A percentile compares a stretch with the other conserved stretches of the same genome.
These are phyloP conservation scores for Plectosphaerella cucumerina DNA, from an alignment of 2,329 filamentous ascomycete genomes.

Conservation along the genomic window DNA sequence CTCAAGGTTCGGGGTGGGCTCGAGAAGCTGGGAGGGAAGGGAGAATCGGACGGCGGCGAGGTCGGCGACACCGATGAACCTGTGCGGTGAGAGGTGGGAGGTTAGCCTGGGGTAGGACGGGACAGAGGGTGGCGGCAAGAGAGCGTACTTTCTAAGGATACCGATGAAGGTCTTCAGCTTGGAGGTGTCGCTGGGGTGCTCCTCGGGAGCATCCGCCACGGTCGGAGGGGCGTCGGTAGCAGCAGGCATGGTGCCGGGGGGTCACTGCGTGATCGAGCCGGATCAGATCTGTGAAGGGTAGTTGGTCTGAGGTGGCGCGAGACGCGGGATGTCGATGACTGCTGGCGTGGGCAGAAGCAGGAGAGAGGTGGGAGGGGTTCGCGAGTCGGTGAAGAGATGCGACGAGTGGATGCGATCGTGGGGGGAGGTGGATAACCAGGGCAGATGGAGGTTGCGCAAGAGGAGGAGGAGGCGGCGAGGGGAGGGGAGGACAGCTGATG, in stretches of 20 bases:
- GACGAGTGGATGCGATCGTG: no score
- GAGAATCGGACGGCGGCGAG: constrained; percentile 96
- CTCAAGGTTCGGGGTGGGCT: constrained; percentile 94
- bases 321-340: constrained; percentile 8
- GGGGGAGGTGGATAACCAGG: no score
- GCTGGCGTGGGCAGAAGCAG: neutral
- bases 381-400: neutral
- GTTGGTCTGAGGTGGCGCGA: neutral
- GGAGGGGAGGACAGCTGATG: no score
- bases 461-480: no score
- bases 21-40: constrained; percentile 88
- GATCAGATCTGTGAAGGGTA: neutral
- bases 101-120: constrained; percentile 18
- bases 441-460: no score
- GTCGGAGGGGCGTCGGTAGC: constrained; percentile 27
- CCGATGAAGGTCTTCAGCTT: constrained; percentile 86
- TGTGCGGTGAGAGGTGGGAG: constrained; percentile 30
- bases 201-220: constrained; percentile 31
- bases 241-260: constrained; percentile 24
- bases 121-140: constrained; percentile 5
- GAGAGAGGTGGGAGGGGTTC: neutral
- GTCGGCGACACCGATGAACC: constrained; percentile 94
- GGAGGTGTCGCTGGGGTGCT: constrained; percentile 68
- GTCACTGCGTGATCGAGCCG: neutral
- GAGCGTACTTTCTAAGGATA: constrained; percentile 78